Base-by-base conservation (phyloP, 805 yeast species). In the Metschnikowia gruessii region DNA sequence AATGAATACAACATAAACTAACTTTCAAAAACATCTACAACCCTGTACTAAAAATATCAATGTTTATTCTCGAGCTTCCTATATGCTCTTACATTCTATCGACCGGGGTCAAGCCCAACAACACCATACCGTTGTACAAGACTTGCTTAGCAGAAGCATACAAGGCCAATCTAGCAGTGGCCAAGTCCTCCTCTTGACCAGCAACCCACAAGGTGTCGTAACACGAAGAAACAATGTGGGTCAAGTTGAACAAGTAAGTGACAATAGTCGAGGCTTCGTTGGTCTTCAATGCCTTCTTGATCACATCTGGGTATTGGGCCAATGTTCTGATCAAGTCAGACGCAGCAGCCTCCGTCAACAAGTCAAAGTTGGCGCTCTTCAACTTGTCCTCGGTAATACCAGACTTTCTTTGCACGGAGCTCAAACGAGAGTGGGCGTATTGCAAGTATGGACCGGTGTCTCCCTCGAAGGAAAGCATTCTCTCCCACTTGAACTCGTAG, bases 391-490 rank as follows among this genome's bases (percentile, higher is more conserved):
- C 65, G 50, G 67, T 47, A 55, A 65, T 61, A 24, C 69, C 72
- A 17, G 95, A 81, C 59, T 87, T 88, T 75, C 98, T 85, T 71
- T 88, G 91, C 59, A 94, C 90, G 6, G 97, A 90, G 71, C 95
- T 81, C 64, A 94, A 81, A 70, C 99, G 87, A 17, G 98, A 90
- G 72, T 94, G 99, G 37, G 99, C 98, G 64, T 94, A 94, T 71
- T 94, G 99, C 66, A 94, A 79, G 72, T 94, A 94, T 50, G 99
- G 98, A 65, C 99, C 99, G 47, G 99, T 94, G 70, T 94, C 99
- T 70, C 99, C 99, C 76, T 94, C 99, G 56, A 94, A 91, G 3
- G 98, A 89, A 37, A 87, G 79, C 97, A 94, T 94, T 75, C 99
- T 86, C 60, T 87, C 89, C 99, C 99, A 94, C 69, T 89, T 87